Evolutionary conservation across 495 filamentous ascomycete species (phyloP).

Genomic region (Penicillium tannophilum): DNA sequence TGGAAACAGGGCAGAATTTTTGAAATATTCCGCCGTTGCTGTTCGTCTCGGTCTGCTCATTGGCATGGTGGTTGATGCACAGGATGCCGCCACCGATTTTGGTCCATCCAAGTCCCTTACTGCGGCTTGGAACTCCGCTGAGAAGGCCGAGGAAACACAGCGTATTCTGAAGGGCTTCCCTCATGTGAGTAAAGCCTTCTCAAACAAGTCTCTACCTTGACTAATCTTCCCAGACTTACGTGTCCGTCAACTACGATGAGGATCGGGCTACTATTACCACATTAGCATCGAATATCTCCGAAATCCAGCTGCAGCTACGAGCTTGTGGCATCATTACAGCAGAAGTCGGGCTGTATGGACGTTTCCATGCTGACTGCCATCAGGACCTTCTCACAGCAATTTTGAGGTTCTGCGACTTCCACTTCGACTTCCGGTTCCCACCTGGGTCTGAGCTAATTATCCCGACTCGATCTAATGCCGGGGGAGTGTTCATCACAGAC

Average conservation of each 20-base stretch:
- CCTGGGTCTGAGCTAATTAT: conserved; percentile 25
- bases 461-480: background rate
- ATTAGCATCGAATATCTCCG: conserved; percentile 20
- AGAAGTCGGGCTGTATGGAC: background rate
- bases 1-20: conserved; percentile 23
- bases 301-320: conserved; percentile 33
- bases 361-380: conserved; percentile 1
- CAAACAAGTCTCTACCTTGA: background rate
- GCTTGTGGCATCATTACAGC: conserved; percentile 39
- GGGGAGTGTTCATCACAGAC: background rate
- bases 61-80: conserved; percentile 45
- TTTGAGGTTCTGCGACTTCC: background rate
- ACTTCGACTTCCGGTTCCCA: conserved; percentile 31
- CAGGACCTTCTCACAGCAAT: background rate
- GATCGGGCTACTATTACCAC: conserved; percentile 37
- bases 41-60: conserved; percentile 40
- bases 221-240: conserved; percentile 36
- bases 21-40: conserved; percentile 39
- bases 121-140: conserved; percentile 28
- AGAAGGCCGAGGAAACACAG: conserved; percentile 19
- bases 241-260: conserved; percentile 48
- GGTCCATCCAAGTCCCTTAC: conserved; percentile 26
- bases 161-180: conserved; percentile 23
- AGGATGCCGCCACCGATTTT: conserved; percentile 28
- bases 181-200: background rate